phyloP scores from a whole-genome alignment of 2,329 filamentous ascomycete species.

The Aspergillus phoenicis region DNA sequence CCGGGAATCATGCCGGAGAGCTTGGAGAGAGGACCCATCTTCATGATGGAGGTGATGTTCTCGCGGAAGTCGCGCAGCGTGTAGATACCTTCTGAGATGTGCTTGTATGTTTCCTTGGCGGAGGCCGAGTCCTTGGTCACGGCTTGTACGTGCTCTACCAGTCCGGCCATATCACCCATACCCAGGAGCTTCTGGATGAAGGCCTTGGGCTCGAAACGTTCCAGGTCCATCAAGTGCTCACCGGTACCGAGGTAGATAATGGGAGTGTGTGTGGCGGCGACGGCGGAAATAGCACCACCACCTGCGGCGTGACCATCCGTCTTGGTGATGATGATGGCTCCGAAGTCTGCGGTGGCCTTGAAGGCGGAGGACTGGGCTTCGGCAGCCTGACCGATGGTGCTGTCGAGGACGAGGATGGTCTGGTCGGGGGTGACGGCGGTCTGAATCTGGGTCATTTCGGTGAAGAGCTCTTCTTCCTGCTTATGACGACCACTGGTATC shows the following conservation, averaged over 20 bases:
- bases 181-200: constrained; percentile 93
- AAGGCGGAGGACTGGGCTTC: constrained; percentile 94
- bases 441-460: constrained; percentile 98
- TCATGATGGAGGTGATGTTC: constrained; percentile 97
- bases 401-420: constrained; percentile 97
- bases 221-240: constrained; percentile 94
- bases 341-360: constrained; percentile 95
- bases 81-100: constrained; percentile 95
- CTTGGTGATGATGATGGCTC: constrained; percentile 98
- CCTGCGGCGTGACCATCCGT: constrained; percentile 94
- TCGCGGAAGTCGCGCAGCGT: constrained; percentile 92
- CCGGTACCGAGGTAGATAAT: constrained; percentile 98
- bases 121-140: constrained; percentile 81
- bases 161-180: constrained; percentile 94
- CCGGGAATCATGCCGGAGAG: constrained; percentile 99
- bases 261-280: constrained; percentile 92
- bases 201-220: constrained; percentile 87
- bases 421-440: constrained; percentile 86
- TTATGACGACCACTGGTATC: constrained; percentile 94
- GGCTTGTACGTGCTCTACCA: constrained; percentile 95
- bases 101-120: constrained; percentile 97
- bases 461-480: constrained; percentile 92
- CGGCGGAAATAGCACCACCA: constrained; percentile 95
- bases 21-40: constrained; percentile 96
- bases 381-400: constrained; percentile 93